Evolutionary conservation across 192 early-diverging fungal genomes (phyloP).

Genomic region (Coemansia sp.): DNA sequence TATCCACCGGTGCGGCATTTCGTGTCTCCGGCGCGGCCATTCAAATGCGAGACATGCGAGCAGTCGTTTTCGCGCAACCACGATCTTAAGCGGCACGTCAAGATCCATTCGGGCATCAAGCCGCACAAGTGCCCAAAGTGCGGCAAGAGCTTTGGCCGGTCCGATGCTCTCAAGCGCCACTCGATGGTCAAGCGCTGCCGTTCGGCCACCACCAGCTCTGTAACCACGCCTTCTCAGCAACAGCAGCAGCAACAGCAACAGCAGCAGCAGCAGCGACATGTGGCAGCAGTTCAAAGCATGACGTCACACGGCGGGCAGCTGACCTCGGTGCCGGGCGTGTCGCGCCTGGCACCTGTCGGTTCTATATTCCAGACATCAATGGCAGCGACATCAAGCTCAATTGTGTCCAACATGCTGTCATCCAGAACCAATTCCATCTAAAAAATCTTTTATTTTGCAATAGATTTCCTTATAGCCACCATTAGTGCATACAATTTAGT

Average conservation of each 20-base stretch:
- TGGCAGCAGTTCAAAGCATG: background rate
- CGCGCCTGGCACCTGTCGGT: constrained; percentile 35
- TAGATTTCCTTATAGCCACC: background rate
- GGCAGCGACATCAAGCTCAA: constrained; percentile 25
- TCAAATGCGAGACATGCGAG: constrained; percentile 56
- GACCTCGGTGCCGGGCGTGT: constrained; percentile 2
- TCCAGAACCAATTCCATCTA: constrained; percentile 48
- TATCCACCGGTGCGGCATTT: constrained; percentile 53
- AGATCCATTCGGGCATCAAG: constrained; percentile 73
- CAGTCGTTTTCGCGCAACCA: constrained; percentile 69
- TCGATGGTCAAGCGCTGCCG: constrained; percentile 62
- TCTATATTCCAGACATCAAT: constrained; percentile 38
- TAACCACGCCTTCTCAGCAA: constrained; percentile 7
- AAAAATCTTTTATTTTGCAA: background rate
- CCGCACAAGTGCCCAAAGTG: constrained; percentile 73
- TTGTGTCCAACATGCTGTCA: constrained; percentile 41
- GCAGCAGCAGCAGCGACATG: constrained; percentile 9
- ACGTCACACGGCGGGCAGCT: constrained; percentile 15
- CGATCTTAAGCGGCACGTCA: constrained; percentile 72
- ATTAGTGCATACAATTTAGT: too few relatives aligned
- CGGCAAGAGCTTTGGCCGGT: constrained; percentile 70
- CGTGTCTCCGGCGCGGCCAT: constrained; percentile 54
- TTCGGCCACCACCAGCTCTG: constrained; percentile 14
- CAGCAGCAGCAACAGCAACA: background rate
- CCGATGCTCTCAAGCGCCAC: constrained; percentile 71